Base-by-base conservation (phyloP, 2,329 filamentous ascomycete genomes). In the Scortechinia acanthostroma region DNA sequence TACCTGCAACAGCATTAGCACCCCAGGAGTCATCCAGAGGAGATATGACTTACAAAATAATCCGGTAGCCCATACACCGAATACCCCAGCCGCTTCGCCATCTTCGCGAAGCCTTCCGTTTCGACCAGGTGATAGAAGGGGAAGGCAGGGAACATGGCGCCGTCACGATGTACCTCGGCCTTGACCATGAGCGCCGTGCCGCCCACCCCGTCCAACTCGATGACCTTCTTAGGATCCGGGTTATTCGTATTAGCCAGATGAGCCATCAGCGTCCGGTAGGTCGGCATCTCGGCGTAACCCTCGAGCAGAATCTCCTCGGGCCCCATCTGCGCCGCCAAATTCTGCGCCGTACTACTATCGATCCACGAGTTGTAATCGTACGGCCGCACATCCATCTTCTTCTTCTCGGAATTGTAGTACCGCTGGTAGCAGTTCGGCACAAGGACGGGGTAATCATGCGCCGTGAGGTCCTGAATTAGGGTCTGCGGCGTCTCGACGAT, bases 311-410 rank as follows among this genome's bases (percentile, higher is more conserved):
- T 90, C 42, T 98, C 93, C 55, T 98, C 91, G 1, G 83, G 84
- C 0, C 81, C 88, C 90, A 98, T 91, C 55, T 80, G 80, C 10
- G 75, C 69, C 2, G 78, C 91, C 50, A 98, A 68, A 25, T 86
- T 75, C 58, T 84, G 76, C 1, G 93, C 91, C 2, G 76, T 83
- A 1, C 83, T 76, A 58, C 88, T 95, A 60, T 98, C 93, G 57
- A 91, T 82, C 93, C 93, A 98, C 61, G 87, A 95, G 69, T 98
- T 98, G 74, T 84, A 97, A 67, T 98, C 93, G 62, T 98, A 98
- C 0, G 91, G 82, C 3, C 93, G 80, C 58, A 91, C 80, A 37
- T 83, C 80, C 69, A 79, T 77, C 51, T 80, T 73, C 56, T 85
- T 83, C 44, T 77, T 83, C 14, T 85, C 75, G 1, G 70, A 55